Conservation (phyloP, 805 yeast species). For the Teunomyces aglyptinius region DNA sequence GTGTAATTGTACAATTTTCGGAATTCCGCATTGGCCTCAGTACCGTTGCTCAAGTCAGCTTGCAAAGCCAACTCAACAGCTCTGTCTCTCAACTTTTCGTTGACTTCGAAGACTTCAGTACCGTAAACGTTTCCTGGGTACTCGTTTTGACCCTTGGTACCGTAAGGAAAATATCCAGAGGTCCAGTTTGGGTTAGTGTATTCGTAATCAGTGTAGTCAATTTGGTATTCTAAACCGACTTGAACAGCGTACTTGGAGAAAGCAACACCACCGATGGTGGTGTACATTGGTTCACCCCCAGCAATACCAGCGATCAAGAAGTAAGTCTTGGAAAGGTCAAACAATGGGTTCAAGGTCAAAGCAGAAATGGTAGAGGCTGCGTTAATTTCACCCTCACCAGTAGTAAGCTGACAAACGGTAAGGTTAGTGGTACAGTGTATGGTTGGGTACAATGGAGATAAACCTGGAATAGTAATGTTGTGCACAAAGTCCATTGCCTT, state of each 20-base stretch:
- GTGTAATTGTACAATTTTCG: conserved; percentile 46
- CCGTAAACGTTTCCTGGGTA: conserved; percentile 60
- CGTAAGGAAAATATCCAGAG: conserved; percentile 58
- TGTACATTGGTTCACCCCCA: conserved; percentile 56
- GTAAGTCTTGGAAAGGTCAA: conserved; percentile 59
- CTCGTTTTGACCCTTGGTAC: conserved; percentile 46
- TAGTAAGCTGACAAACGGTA: conserved; percentile 57
- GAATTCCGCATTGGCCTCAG: conserved; percentile 41
- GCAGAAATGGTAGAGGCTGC: conserved; percentile 62
- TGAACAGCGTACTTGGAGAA: conserved; percentile 62
- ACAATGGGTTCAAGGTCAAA: conserved; percentile 49
- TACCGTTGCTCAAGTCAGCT: conserved; percentile 46
- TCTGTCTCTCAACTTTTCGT: conserved; percentile 55
- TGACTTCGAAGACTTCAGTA: conserved; percentile 63
- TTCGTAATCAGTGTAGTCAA: conserved; percentile 41
- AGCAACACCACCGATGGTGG: conserved; percentile 60
- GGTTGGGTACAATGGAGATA: conserved; percentile 57
- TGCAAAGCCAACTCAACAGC: conserved; percentile 51
- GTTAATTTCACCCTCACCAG: conserved; percentile 71
- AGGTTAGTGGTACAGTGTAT: conserved; percentile 55
- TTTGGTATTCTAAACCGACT: conserved; percentile 58
- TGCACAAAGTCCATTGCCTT: conserved; percentile 45
- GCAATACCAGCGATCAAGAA: conserved; percentile 66
- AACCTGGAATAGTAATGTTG: conserved; percentile 63
- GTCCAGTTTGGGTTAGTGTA: conserved; percentile 48